Percentiles rank a stretch among this genome's conserved stretches.
phyloP scores from a whole-genome alignment of 2,329 filamentous ascomycete genomes.

The Penicillium hordei region DNA sequence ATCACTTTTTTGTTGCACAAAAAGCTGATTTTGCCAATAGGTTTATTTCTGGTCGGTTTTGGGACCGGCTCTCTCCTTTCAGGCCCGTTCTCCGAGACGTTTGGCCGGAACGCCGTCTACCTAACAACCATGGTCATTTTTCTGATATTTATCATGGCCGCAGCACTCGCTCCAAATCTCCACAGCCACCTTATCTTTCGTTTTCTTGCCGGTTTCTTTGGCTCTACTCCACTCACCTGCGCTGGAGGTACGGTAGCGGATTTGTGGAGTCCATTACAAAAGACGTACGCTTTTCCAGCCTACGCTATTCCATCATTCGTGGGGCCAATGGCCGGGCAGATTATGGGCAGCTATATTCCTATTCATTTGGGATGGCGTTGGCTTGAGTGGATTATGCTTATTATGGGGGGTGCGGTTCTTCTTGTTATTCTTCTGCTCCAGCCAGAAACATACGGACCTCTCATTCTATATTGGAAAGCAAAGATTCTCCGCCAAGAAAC shows the following conservation, averaged over 20 bases:
- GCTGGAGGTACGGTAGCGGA: constrained; percentile 49
- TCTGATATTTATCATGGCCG: constrained; percentile 51
- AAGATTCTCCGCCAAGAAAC: constrained; percentile 40
- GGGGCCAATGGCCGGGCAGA: constrained; percentile 27
- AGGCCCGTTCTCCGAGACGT: constrained; percentile 51
- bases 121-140: constrained; percentile 48
- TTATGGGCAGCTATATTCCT: constrained; percentile 24
- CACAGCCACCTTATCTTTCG: constrained; percentile 51
- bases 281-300: constrained; percentile 51
- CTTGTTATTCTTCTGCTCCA: constrained; percentile 44
- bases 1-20: neutral
- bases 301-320: constrained; percentile 50
- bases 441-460: constrained; percentile 52
- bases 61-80: constrained; percentile 50
- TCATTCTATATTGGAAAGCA: constrained; percentile 48
- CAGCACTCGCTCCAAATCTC: constrained; percentile 50
- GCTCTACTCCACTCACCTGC: constrained; percentile 46
- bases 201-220: constrained; percentile 52
- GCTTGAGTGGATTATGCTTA: constrained; percentile 48
- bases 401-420: constrained; percentile 38
- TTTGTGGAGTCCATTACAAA: constrained; percentile 48
- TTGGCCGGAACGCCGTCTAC: constrained; percentile 52
- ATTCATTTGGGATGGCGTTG: constrained; percentile 37
- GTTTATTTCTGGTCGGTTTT: constrained; percentile 44
- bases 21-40: too few species aligned